Percentiles rank a stretch among this genome's conserved stretches.
phyloP scores from a whole-genome alignment of 176 grass and related monocot genomes.

The Phyllostachys edulis region DNA sequence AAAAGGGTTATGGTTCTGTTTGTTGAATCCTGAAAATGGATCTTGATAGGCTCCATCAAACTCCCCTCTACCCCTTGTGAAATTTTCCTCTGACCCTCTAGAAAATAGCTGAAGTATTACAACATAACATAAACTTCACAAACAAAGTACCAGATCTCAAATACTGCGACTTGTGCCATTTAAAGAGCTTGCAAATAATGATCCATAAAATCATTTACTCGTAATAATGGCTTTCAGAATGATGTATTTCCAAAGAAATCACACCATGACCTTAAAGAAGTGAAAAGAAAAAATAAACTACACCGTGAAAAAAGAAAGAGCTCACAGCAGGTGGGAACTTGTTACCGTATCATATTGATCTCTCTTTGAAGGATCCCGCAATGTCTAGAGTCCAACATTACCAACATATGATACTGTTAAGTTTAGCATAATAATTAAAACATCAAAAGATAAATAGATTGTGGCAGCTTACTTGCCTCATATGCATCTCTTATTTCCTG shows the following conservation, averaged over 20 bases:
- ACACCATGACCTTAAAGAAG: neutral
- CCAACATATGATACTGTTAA: slow-evolving; percentile 32
- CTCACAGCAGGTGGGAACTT: neutral
- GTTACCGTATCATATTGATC: slow-evolving; percentile 83
- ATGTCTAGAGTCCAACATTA: slow-evolving; percentile 54
- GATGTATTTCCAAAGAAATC: neutral
- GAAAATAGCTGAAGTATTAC: slow-evolving; percentile 56
- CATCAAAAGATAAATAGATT: slow-evolving; percentile 19
- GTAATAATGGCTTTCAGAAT: neutral
- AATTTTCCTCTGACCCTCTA: slow-evolving; percentile 50
- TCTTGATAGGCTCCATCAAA: slow-evolving; percentile 66
- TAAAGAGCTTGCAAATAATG: slow-evolving; percentile 20
- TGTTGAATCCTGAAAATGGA: slow-evolving; percentile 66
- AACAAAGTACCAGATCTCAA: slow-evolving; percentile 18
- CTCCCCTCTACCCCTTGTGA: slow-evolving; percentile 23
- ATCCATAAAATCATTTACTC: neutral
- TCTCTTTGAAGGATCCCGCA: slow-evolving; percentile 83
- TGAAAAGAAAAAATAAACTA: neutral
- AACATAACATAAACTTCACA: slow-evolving; percentile 23
- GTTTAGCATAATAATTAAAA: slow-evolving; percentile 25
- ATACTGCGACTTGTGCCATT: neutral
- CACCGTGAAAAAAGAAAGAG: too few relatives aligned
- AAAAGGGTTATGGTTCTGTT: slow-evolving; percentile 62
- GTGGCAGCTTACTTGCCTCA: slow-evolving; percentile 61
- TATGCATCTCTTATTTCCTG: slow-evolving; percentile 96